A percentile compares a stretch with the other conserved stretches of the same genome.
These are phyloP conservation scores for Trebouxia sp. DNA, from an alignment of 139 green algal species.

Conservation along the genomic window DNA sequence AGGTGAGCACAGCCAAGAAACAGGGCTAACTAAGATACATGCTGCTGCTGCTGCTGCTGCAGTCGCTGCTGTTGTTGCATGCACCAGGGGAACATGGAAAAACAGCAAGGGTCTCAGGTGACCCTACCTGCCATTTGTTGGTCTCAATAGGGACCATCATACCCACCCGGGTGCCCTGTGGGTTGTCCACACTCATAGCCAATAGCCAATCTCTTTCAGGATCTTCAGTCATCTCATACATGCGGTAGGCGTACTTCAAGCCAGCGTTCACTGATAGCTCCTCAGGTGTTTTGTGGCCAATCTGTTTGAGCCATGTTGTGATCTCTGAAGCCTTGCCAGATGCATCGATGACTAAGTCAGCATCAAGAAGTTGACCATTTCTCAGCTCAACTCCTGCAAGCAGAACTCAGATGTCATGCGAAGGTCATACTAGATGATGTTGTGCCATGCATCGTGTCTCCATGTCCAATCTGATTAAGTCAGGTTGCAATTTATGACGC, in stretches of 20 bases:
- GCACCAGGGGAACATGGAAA: background rate
- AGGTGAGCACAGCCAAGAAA: too few relatives aligned
- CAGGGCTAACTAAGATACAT: too few relatives aligned
- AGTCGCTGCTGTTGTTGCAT: too few relatives aligned
- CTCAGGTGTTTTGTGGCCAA: background rate
- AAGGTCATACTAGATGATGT: too few relatives aligned
- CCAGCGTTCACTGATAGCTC: background rate
- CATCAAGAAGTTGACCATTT: background rate
- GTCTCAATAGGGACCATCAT: background rate
- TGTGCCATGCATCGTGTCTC: too few relatives aligned
- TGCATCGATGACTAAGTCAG: background rate
- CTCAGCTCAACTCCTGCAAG: background rate
- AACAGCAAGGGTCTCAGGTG: background rate
- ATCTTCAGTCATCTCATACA: background rate
- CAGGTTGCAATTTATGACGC: too few relatives aligned
- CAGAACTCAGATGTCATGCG: background rate
- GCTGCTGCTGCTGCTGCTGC: too few relatives aligned
- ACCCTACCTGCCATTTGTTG: constrained; percentile 11
- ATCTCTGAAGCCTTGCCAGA: background rate
- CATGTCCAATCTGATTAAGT: too few relatives aligned
- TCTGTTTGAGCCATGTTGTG: background rate
- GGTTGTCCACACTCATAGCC: background rate
- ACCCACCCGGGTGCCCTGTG: background rate
- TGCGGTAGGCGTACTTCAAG: background rate
- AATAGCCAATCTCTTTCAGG: background rate